Evolutionary conservation across 805 yeast genomes (phyloP).

Genomic region (Nakazawaea peltata): DNA sequence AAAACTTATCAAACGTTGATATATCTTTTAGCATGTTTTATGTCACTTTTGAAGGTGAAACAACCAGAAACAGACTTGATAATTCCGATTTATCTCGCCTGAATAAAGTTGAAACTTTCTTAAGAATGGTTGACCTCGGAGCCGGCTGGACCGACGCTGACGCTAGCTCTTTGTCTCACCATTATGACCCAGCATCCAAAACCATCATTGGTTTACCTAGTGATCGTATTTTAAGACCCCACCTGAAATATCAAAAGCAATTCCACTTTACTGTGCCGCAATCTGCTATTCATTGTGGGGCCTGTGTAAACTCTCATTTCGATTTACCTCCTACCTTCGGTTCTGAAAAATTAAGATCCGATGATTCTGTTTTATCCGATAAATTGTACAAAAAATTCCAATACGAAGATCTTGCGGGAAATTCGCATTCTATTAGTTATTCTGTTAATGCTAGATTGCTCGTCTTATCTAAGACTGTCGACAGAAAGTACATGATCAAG

Average conservation of each 20-base stretch:
- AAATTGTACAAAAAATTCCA: conserved; percentile 21
- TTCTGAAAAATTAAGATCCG: conserved; percentile 17
- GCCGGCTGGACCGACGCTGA: conserved; percentile 35
- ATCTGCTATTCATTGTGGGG: conserved; percentile 19
- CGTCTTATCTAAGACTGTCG: background rate
- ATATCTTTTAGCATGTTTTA: conserved; percentile 27
- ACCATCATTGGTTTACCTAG: conserved; percentile 34
- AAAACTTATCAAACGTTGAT: conserved; percentile 36
- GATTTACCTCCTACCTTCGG: conserved; percentile 34
- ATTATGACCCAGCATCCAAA: conserved; percentile 14
- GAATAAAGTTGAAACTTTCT: conserved; percentile 24
- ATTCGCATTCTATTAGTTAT: conserved; percentile 12
- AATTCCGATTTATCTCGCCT: conserved; percentile 27
- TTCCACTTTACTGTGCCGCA: conserved; percentile 53
- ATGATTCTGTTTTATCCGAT: conserved; percentile 9
- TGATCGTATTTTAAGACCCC: conserved; percentile 39
- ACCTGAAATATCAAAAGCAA: conserved; percentile 44
- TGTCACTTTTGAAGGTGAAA: conserved; percentile 9
- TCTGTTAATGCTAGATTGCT: conserved; percentile 4
- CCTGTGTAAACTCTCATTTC: conserved; percentile 18
- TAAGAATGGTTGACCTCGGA: conserved; percentile 53
- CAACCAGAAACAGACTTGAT: conserved; percentile 21
- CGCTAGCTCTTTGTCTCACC: background rate
- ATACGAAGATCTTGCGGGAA: conserved; percentile 22
- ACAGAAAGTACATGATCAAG: background rate